A percentile compares a stretch with the other conserved stretches of the same genome.
These are phyloP conservation scores for Verticillium klebahnii DNA, from an alignment of 2,329 filamentous ascomycete species.

Conservation along the genomic window DNA sequence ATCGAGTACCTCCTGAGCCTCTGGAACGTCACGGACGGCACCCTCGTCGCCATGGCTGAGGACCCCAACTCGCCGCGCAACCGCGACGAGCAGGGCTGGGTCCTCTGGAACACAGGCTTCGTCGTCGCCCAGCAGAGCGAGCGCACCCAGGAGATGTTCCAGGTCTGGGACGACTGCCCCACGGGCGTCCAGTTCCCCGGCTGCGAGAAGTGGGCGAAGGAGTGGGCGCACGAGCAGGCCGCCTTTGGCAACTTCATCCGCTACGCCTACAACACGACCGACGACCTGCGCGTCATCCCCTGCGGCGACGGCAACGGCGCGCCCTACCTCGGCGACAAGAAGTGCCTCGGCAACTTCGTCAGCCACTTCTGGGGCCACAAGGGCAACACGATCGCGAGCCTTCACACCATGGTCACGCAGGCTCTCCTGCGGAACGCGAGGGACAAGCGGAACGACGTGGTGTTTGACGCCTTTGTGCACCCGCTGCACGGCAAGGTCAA, in stretches of 20 bases:
- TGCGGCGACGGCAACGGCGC: constrained; percentile 20
- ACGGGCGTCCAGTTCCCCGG: constrained; percentile 10
- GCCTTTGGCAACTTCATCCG: constrained; percentile 19
- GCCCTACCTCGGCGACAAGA: constrained; percentile 16
- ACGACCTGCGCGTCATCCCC: constrained; percentile 15
- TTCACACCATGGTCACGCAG: constrained; percentile 13
- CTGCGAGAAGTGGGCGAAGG: constrained; percentile 16
- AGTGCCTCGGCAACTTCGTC: constrained; percentile 18
- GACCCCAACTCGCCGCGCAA: constrained; percentile 36
- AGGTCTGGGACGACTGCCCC: constrained; percentile 12
- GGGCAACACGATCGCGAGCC: constrained; percentile 10
- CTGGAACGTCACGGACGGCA: constrained; percentile 34
- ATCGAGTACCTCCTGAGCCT: constrained; percentile 44
- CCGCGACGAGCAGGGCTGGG: constrained; percentile 26
- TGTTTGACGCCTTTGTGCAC: constrained; percentile 6
- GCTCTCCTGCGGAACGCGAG: background rate
- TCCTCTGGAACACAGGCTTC: constrained; percentile 36
- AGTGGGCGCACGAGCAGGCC: constrained; percentile 23
- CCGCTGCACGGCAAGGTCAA: constrained; percentile 14
- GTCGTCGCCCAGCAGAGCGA: constrained; percentile 30
- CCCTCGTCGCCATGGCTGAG: constrained; percentile 38
- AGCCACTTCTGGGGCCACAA: constrained; percentile 20
- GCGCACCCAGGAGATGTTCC: constrained; percentile 10
- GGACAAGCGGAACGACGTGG: background rate
- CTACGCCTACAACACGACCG: constrained; percentile 17